Evolutionary conservation across 164 flowering plant species (phyloP).

Genomic region (Paratinospora sagittata): DNA sequence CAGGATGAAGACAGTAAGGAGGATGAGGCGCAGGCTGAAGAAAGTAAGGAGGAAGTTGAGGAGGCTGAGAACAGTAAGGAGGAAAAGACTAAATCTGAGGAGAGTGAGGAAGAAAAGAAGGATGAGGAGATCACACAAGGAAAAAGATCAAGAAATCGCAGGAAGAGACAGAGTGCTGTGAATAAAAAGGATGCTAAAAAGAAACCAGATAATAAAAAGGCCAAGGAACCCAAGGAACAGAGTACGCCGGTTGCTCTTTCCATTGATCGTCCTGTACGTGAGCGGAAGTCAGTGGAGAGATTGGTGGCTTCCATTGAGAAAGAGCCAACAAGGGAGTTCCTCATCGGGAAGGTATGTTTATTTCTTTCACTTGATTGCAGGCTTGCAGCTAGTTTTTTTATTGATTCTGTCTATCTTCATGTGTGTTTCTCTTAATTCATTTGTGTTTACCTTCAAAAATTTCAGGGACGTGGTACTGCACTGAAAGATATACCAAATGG

Average conservation of each 20-base stretch:
- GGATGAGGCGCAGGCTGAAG: slow-evolving; percentile 3
- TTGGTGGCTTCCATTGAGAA: slow-evolving; percentile 64
- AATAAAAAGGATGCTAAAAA: slow-evolving; percentile 21
- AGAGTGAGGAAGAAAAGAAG: slow-evolving; percentile 14
- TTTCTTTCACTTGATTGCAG: background rate
- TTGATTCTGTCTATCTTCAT: background rate
- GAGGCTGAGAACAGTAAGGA: background rate
- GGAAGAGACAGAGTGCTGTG: slow-evolving; percentile 7
- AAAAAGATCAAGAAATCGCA: slow-evolving; percentile 12
- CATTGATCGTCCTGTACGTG: slow-evolving; percentile 59
- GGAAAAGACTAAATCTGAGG: slow-evolving; percentile 2
- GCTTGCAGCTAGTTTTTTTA: background rate
- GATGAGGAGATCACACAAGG: slow-evolving; percentile 7
- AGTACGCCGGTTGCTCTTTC: slow-evolving; percentile 39
- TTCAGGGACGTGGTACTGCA: slow-evolving; percentile 83
- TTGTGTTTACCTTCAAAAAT: slow-evolving; percentile 12
- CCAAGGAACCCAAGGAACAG: slow-evolving; percentile 33
- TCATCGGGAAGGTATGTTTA: slow-evolving; percentile 52
- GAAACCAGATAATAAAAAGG: slow-evolving; percentile 23
- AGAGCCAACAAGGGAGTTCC: slow-evolving; percentile 49
- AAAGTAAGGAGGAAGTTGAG: slow-evolving; percentile 3
- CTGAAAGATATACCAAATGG: slow-evolving; percentile 86
- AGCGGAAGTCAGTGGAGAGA: slow-evolving; percentile 47
- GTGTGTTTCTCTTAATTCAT: background rate
- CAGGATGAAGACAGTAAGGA: background rate